phyloP scores from a whole-genome alignment of 345 rosid genomes.

The Eucalyptus dawsonii region DNA sequence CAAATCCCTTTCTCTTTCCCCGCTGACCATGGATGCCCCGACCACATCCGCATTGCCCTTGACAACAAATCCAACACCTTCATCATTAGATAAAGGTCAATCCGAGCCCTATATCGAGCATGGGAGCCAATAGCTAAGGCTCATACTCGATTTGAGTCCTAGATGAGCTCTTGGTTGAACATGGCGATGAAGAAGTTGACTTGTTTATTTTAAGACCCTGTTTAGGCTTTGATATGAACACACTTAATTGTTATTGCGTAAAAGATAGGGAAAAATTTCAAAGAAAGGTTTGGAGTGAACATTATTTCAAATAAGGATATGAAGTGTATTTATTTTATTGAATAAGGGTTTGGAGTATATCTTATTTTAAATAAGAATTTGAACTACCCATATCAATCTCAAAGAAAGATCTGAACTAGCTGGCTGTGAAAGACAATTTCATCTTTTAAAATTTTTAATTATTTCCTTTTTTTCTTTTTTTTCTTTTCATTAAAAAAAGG shows the following conservation, averaged over 20 bases:
- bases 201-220: not conserved
- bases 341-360: too few relatives aligned
- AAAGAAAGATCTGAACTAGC: fast-evolving
- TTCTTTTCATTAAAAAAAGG: too few relatives aligned
- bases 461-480: too few relatives aligned
- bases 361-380: too few relatives aligned
- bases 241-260: not conserved
- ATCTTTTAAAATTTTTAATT: too few relatives aligned
- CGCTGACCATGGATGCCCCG: not conserved
- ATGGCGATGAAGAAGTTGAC: not conserved
- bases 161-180: too few relatives aligned
- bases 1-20: not conserved
- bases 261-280: not conserved
- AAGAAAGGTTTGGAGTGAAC: too few relatives aligned
- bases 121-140: not conserved
- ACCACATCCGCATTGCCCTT: not conserved
- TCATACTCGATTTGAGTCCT: not conserved
- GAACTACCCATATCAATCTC: too few relatives aligned
- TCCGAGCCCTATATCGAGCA: not conserved
- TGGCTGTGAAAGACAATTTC: fast-evolving
- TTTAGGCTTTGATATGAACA: not conserved
- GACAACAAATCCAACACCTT: not conserved
- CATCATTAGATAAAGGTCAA: not conserved
- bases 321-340: too few relatives aligned
- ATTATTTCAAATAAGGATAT: too few relatives aligned